Evolutionary conservation across 169 alveolate species (phyloP), one percentile per base, ranked within the genome.

Genomic region (Toxoplasma gondii): DNA sequence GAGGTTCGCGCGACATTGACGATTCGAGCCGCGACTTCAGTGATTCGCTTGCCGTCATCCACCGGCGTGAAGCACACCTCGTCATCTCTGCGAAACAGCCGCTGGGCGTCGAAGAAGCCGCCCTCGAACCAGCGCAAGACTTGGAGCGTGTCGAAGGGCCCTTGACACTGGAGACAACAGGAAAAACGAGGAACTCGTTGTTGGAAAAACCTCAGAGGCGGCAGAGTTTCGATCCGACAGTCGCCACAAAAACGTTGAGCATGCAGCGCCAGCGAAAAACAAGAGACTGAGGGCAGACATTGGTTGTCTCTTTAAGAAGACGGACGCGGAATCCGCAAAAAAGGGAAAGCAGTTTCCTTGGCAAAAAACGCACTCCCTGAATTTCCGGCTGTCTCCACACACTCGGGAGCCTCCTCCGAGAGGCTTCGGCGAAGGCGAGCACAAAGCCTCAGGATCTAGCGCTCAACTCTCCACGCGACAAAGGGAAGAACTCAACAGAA

Each of bases 11-110:
- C 24, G 74, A 64, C n/a, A 27, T 78, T 78, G 44, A 78, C 45
- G 86, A 78, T 78, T 41, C 86, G 86, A 12, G 43, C 44, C 19
- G 86, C 86, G 49, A 78, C 86, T 7, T 78, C 86, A 19, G 64
- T 82, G 0, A 92, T 54, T 0, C 95, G 41, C 12, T 90, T 69
- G 58, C 95, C 95, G 36, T 92, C 95, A 24, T 64, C 87, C 29
- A 92, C 38, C 64, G 95, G 95, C 1, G 95, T 92, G 91, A 92
- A 92, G 5, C 95, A 92, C 22, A 67, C 88, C 92, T 92, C 95
- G 53, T 92, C 95, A 36, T 92, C 95, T n/a, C 95, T 44, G 9
- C 92, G 84, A 0, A 92, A 38, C n/a, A 92, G 95, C 92, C 95
- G 84, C 54, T 90, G 69, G 10, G 95, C 27, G 24, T 92, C 95